Conservation (phyloP, 768 basidiomycete genomes). For the Suillus clintonianus region DNA sequence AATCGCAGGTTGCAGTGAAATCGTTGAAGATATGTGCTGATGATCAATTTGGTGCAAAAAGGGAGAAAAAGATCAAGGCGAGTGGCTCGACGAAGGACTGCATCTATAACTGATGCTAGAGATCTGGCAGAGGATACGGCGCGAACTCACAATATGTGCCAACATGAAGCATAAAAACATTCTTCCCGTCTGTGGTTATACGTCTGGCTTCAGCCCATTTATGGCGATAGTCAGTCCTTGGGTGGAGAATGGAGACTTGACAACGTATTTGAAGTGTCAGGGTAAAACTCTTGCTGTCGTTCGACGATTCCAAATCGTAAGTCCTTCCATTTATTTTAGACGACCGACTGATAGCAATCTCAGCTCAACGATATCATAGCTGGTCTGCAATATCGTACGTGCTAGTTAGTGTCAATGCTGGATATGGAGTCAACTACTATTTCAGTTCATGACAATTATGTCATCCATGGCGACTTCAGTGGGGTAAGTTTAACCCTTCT, state of each 20-base stretch:
- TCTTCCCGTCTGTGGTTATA: constrained; percentile 15
- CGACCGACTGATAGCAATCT: not conserved
- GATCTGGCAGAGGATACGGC: constrained; percentile 14
- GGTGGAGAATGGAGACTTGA: constrained; percentile 16
- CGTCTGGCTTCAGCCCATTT: constrained; percentile 20
- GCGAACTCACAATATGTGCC: constrained; percentile 22
- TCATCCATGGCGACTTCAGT: constrained; percentile 3
- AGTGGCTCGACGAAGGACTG: not conserved
- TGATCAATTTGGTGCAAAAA: not conserved
- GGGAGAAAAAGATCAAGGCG: constrained; percentile 3
- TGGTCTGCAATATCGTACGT: no score
- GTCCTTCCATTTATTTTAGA: not conserved
- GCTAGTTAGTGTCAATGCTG: constrained; percentile 17
- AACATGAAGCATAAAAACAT: constrained; percentile 19
- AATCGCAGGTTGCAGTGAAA: constrained; percentile 5
- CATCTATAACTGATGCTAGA: not conserved
- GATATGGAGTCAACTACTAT: not conserved
- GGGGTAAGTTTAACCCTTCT: constrained; percentile 11
- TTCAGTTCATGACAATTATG: constrained; percentile 1
- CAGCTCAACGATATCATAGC: constrained; percentile 1
- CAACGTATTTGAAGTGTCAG: constrained; percentile 9
- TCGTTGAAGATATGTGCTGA: not conserved
- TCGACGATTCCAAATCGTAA: constrained; percentile 14
- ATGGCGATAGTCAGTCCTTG: constrained; percentile 23
- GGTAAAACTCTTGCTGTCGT: not conserved